Evolutionary conservation across 495 filamentous ascomycete genomes (phyloP).

Genomic region (Daldinia childiae): DNA sequence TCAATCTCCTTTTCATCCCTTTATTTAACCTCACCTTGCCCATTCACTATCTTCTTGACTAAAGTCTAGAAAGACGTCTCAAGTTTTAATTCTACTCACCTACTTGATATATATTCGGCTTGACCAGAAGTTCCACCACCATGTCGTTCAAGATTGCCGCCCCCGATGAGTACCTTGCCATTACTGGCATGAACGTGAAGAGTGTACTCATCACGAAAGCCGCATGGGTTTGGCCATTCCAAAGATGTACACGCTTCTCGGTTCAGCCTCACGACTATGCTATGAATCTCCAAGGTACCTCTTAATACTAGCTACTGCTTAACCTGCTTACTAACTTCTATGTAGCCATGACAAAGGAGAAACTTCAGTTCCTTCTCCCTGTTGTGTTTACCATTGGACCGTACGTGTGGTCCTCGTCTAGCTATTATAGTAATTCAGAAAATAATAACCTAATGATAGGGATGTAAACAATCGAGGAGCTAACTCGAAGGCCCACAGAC

Average conservation of each 20-base stretch:
- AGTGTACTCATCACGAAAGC: slow-evolving; percentile 78
- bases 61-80: background rate
- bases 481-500: slow-evolving; percentile 42
- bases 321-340: background rate
- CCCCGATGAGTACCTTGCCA: slow-evolving; percentile 75
- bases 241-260: slow-evolving; percentile 63
- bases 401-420: slow-evolving; percentile 17
- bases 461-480: slow-evolving; percentile 66
- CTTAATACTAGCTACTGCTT: background rate
- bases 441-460: slow-evolving; percentile 25
- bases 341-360: slow-evolving; percentile 81
- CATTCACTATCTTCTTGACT: background rate
- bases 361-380: slow-evolving; percentile 78
- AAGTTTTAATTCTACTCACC: background rate
- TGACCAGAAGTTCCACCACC: slow-evolving; percentile 27
- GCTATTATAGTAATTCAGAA: background rate
- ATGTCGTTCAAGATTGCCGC: slow-evolving; percentile 59
- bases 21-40: background rate
- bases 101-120: background rate
- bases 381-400: slow-evolving; percentile 89
- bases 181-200: slow-evolving; percentile 78
- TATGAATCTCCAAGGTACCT: slow-evolving; percentile 68
- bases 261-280: slow-evolving; percentile 81
- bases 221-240: slow-evolving; percentile 72
- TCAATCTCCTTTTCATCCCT: background rate